These are phyloP conservation scores for Myxozyma geophila DNA, from an alignment of 805 yeast genomes.

Conservation along the genomic window DNA sequence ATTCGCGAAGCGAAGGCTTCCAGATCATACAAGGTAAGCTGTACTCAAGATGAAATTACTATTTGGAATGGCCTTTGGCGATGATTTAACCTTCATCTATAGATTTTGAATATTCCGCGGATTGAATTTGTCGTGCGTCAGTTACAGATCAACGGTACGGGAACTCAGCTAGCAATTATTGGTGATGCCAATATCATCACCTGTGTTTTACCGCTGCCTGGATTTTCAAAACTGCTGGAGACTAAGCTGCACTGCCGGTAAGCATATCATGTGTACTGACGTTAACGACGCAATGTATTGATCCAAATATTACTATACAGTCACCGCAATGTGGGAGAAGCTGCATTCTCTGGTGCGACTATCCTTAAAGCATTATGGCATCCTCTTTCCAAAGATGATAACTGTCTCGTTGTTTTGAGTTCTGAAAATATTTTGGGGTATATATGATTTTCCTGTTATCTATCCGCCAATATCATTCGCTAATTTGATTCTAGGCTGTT, in stretches of 20 bases:
- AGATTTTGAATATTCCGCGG: constrained; percentile 25
- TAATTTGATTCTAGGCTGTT: constrained; percentile 35
- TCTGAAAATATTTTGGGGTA: constrained; percentile 24
- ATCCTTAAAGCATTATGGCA: constrained; percentile 36
- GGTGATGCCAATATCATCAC: constrained; percentile 27
- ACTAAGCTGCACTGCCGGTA: constrained; percentile 17
- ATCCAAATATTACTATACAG: background rate
- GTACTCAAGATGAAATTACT: background rate
- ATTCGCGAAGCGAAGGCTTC: constrained; percentile 11
- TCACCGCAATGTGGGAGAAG: constrained; percentile 16
- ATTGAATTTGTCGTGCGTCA: constrained; percentile 27
- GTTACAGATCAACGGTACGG: constrained; percentile 29
- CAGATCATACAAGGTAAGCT: constrained; percentile 24
- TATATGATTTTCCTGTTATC: background rate
- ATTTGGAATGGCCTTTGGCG: background rate
- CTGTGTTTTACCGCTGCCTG: constrained; percentile 28
- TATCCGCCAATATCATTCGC: background rate
- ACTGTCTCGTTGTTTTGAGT: constrained; percentile 25
- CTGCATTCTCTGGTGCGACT: background rate
- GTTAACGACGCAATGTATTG: background rate
- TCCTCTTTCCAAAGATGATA: constrained; percentile 33
- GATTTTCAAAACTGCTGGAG: constrained; percentile 21
- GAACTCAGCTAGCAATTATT: constrained; percentile 33
- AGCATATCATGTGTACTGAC: background rate
- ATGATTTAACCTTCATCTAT: background rate